Percentiles rank a stretch among this genome's conserved stretches.
Evolutionary conservation across 75 land plant genomes (phyloP).

Genomic region (Cupressus sempervirens): DNA sequence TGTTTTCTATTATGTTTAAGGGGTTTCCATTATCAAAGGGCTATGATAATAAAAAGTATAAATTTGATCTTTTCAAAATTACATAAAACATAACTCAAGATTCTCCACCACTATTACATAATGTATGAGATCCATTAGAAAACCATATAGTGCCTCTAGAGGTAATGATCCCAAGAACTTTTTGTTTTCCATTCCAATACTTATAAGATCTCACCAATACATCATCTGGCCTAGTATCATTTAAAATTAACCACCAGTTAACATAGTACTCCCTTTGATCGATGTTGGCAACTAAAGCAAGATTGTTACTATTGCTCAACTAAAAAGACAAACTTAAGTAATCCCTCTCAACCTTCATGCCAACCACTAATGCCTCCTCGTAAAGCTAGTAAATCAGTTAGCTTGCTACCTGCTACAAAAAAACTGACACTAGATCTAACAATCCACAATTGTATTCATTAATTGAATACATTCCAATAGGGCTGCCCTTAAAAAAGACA

Average conservation of each 20-base stretch:
- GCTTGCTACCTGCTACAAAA: slow-evolving; percentile 58
- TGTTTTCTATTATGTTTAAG: too few relatives aligned
- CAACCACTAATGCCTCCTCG: slow-evolving; percentile 79
- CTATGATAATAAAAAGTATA: neutral
- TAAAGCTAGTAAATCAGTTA: slow-evolving; percentile 78
- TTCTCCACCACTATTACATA: slow-evolving; percentile 25
- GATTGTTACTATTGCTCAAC: slow-evolving; percentile 59
- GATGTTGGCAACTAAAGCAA: slow-evolving; percentile 68
- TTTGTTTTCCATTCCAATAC: slow-evolving; percentile 31
- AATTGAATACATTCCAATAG: too few relatives aligned
- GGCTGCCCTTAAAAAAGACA: too few relatives aligned
- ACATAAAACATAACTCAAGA: neutral
- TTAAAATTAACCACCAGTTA: slow-evolving; percentile 83
- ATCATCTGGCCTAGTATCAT: slow-evolving; percentile 41
- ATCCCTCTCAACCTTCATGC: slow-evolving; percentile 66
- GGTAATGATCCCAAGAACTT: slow-evolving; percentile 69
- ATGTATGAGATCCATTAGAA: slow-evolving; percentile 69
- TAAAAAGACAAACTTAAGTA: slow-evolving; percentile 65
- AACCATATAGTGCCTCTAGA: slow-evolving; percentile 55
- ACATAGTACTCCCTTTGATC: slow-evolving; percentile 68
- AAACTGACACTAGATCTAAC: too few relatives aligned
- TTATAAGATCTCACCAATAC: slow-evolving; percentile 13
- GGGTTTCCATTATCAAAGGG: neutral
- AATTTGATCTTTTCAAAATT: neutral
- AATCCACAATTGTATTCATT: too few relatives aligned